These are phyloP conservation scores for Strigomonas oncopelti DNA, from an alignment of 208 protist species.

Conservation along the genomic window DNA sequence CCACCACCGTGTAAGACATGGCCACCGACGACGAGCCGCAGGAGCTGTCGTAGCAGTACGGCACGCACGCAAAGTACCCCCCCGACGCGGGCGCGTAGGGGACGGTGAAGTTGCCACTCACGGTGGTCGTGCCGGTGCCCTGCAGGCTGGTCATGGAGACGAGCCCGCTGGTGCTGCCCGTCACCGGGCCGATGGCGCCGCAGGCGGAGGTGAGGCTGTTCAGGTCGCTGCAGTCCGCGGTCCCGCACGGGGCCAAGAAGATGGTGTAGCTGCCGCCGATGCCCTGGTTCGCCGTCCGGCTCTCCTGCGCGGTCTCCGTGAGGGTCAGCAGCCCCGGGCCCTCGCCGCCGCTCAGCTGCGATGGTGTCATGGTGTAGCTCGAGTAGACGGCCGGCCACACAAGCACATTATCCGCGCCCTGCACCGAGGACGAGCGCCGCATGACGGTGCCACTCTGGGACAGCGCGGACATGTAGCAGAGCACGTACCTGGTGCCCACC, in stretches of 20 bases:
- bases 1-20: slow-evolving; percentile 70
- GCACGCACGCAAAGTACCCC: slow-evolving; percentile 78
- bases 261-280: slow-evolving; percentile 51
- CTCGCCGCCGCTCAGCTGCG: slow-evolving; percentile 38
- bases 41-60: slow-evolving; percentile 59
- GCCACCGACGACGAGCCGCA: slow-evolving; percentile 29
- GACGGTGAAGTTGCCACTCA: slow-evolving; percentile 55
- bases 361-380: slow-evolving; percentile 37
- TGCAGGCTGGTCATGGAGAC: slow-evolving; percentile 28
- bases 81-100: slow-evolving; percentile 39
- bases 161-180: slow-evolving; percentile 8
- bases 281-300: slow-evolving; percentile 53
- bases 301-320: slow-evolving; percentile 21
- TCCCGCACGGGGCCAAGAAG: slow-evolving; percentile 63
- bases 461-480: slow-evolving; percentile 64
- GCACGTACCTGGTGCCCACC: slow-evolving; percentile 44
- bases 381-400: slow-evolving; percentile 76
- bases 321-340: slow-evolving; percentile 57
- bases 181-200: slow-evolving; percentile 20
- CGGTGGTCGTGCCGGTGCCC: slow-evolving; percentile 21
- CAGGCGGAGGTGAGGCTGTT: slow-evolving; percentile 48
- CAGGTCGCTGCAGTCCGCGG: slow-evolving; percentile 31
- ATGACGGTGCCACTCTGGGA: slow-evolving; percentile 32
- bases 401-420: slow-evolving; percentile 18
- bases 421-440: slow-evolving; percentile 21